Base-by-base conservation (phyloP, 73 alveolate species). In the Paramecium primaurelia region DNA sequence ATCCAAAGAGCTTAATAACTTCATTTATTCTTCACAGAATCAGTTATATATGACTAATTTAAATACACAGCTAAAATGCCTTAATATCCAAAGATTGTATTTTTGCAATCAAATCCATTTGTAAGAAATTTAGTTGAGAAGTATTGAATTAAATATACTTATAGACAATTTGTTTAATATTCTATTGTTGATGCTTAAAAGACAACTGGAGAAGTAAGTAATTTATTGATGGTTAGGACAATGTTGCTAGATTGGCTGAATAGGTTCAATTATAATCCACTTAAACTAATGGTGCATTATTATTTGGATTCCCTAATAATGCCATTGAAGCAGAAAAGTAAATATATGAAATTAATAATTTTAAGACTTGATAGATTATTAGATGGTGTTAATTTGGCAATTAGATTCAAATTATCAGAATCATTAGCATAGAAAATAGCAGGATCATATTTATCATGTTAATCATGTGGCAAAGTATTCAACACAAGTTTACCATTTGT, bases 381-480 rank as follows among this genome's bases (percentile, higher is more conserved):
- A 7, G 91, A 80, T 80, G 91, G 91, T 25, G 75, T 80, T 7
- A 80, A 80, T 80, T 47, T 80, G 73, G 91, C 91, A 3, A 47
- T 80, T 10, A 80, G 54, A 25, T 80, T 80, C 9, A 80, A 47
- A 45, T 45, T 80, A 22, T 45, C 77, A 20, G 91, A 80, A 22
- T 42, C 47, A 28, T 80, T 80, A 12, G 91, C 91, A 20, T 26
- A n/a, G 58, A 45, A 80, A 47, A 44, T 80, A 20, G 44, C 71
- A 18, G 44, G 58, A 20, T 80, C 91, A 22, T 80, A 45, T 28
- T 47, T 80, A 40, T 20, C 91, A 14, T 80, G 91, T 80, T 32
- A 80, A 49, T 45, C 91, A 20, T 80, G 91, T 80, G 91, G 91
- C 12, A 80, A 80, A 16, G 58, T 80, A 47, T 80, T 80, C 77